A percentile compares a stretch with the other conserved stretches of the same genome.
These are phyloP conservation scores for Trametes gibbosa DNA, from an alignment of 768 basidiomycete genomes.

Conservation along the genomic window DNA sequence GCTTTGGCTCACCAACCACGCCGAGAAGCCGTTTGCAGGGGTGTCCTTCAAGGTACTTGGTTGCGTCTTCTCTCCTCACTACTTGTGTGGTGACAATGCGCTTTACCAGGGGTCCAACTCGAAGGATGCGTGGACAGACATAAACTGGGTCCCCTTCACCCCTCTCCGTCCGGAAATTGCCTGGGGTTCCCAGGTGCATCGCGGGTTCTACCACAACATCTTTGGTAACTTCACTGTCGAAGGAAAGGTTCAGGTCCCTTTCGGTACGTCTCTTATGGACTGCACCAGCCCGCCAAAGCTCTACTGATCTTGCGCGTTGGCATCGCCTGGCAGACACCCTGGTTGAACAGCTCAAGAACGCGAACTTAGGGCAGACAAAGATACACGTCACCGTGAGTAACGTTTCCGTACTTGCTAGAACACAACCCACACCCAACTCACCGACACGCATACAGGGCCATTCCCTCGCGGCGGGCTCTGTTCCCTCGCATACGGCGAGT, in stretches of 20 bases:
- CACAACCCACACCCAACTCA: no score
- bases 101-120: constrained; percentile 5
- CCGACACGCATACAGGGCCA: constrained; percentile 1
- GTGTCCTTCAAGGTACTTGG: constrained; percentile 2
- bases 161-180: background rate
- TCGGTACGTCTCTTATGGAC: background rate
- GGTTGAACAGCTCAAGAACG: background rate
- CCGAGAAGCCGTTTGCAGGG: constrained; percentile 1
- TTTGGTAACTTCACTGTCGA: background rate
- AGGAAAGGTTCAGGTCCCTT: background rate
- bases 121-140: background rate
- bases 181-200: background rate
- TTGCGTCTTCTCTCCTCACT: background rate
- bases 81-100: constrained; percentile 2
- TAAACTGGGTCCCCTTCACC: background rate
- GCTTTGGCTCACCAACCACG: background rate
- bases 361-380: background rate
- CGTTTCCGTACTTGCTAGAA: background rate
- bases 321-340: constrained; percentile 8
- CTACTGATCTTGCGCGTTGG: background rate
- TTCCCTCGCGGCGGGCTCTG: constrained; percentile 6
- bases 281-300: background rate
- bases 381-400: constrained; percentile 10
- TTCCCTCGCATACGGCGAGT: constrained; percentile 9
- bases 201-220: background rate